Conservation (phyloP, 192 early-diverging fungal species). For the Linnemannia exigua region DNA sequence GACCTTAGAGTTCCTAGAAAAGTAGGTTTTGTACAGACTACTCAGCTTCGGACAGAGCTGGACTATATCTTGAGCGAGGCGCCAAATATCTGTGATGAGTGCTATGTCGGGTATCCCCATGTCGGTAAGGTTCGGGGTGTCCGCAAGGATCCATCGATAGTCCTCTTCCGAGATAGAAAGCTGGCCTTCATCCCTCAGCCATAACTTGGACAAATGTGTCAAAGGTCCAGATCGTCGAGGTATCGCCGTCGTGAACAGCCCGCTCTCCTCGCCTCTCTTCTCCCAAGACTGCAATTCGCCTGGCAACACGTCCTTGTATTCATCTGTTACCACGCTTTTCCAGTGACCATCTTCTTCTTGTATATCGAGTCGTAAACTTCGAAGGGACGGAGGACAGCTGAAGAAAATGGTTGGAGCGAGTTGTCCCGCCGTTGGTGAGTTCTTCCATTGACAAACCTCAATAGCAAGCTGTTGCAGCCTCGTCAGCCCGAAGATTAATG, state of each 20-base stretch:
- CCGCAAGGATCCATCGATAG: neutral
- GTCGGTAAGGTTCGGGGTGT: neutral
- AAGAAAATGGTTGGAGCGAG: neutral
- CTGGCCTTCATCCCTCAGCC: neutral
- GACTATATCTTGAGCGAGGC: neutral
- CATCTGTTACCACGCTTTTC: neutral
- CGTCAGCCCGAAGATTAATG: neutral
- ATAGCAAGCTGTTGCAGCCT: neutral
- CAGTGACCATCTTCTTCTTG: neutral
- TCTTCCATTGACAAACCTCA: too few species aligned
- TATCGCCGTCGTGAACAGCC: neutral
- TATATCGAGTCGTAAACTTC: neutral
- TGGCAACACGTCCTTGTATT: neutral
- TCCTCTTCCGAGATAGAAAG: neutral
- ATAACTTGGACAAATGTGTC: neutral
- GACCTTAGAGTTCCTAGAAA: neutral
- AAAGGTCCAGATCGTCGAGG: neutral
- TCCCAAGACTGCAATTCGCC: neutral
- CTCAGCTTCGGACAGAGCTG: neutral
- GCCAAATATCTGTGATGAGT: neutral
- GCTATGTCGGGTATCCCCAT: neutral
- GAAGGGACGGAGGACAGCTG: neutral
- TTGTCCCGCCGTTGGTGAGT: too few species aligned
- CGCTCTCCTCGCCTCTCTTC: neutral
- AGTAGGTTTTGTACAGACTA: neutral